Conservation (phyloP, 2,329 filamentous ascomycete species). For the Paradendryphiella salina region DNA sequence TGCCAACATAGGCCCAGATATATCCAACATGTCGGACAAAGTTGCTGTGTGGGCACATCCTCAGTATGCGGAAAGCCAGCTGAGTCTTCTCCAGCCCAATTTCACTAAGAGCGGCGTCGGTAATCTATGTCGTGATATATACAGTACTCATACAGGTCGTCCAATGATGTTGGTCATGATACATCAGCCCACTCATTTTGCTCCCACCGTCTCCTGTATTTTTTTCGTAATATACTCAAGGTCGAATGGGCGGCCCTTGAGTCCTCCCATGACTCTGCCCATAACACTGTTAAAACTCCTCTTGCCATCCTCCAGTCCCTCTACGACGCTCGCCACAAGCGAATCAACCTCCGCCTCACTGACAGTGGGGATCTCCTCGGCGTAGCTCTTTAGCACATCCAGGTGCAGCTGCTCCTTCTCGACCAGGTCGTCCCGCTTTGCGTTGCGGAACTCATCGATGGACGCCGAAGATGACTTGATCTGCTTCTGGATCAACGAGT, state of each 20-base stretch:
- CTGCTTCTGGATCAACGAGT: slow-evolving; percentile 68
- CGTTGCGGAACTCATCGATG: slow-evolving; percentile 64
- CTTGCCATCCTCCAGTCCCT: slow-evolving; percentile 55
- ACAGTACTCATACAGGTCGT: slow-evolving; percentile 8
- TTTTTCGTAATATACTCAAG: slow-evolving; percentile 63
- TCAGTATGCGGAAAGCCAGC: slow-evolving; percentile 1
- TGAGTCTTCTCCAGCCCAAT: background rate
- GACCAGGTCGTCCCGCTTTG: slow-evolving; percentile 68
- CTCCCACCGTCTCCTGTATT: slow-evolving; percentile 55
- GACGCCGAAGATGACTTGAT: slow-evolving; percentile 62
- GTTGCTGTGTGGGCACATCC: background rate
- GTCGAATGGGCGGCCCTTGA: slow-evolving; percentile 68
- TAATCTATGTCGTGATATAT: slow-evolving; percentile 7
- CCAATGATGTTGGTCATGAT: background rate
- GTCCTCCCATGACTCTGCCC: slow-evolving; percentile 58
- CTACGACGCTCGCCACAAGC: slow-evolving; percentile 58
- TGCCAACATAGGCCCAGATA: background rate
- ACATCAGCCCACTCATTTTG: slow-evolving; percentile 18
- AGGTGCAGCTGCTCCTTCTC: slow-evolving; percentile 71
- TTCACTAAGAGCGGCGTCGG: slow-evolving; percentile 2
- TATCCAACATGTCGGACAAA: background rate
- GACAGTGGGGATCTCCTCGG: slow-evolving; percentile 61
- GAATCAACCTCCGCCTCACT: slow-evolving; percentile 61
- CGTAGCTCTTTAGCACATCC: slow-evolving; percentile 67
- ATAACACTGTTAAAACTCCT: slow-evolving; percentile 64